Conservation (phyloP, 352 stramenopile species). For the Globisporangium abappressorium region DNA sequence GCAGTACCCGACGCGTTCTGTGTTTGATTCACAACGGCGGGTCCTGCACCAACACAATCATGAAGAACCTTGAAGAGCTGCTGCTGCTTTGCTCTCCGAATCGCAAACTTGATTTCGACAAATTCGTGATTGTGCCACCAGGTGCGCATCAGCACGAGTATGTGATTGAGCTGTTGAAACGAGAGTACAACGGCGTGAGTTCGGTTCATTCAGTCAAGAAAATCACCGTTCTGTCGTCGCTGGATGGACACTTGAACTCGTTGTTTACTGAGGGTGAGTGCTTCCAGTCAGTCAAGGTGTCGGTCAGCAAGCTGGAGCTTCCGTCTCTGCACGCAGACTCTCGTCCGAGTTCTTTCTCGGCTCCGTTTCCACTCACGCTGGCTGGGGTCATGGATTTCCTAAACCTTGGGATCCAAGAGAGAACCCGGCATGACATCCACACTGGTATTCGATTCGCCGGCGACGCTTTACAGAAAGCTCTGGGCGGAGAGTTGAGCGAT, state of each 20-base stretch:
- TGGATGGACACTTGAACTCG: conserved; percentile 13
- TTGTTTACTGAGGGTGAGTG: not conserved
- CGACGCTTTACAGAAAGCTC: conserved; percentile 5
- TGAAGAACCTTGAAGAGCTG: conserved; percentile 17
- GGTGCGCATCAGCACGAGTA: not conserved
- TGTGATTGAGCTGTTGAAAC: conserved; percentile 5
- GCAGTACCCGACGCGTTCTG: conserved; percentile 24
- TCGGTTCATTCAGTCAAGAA: conserved; percentile 13
- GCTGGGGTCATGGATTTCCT: conserved; percentile 16
- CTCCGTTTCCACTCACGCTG: conserved; percentile 12
- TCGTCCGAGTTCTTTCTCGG: conserved; percentile 7
- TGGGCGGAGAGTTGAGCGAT: conserved; percentile 5
- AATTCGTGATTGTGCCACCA: conserved; percentile 16
- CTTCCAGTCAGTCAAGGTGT: conserved; percentile 12
- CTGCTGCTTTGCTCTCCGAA: conserved; percentile 10
- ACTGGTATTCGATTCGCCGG: not conserved
- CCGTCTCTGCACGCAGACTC: conserved; percentile 10
- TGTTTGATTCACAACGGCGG: conserved; percentile 16
- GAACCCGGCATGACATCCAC: conserved; percentile 13
- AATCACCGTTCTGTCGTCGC: conserved; percentile 28
- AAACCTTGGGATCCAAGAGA: conserved; percentile 15
- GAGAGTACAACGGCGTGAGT: not conserved
- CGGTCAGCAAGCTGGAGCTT: conserved; percentile 19
- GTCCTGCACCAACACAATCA: conserved; percentile 22
- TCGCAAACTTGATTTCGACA: conserved; percentile 23